Evolutionary conservation across 495 filamentous ascomycete genomes (phyloP).

Genomic region (Hypomontagnella monticulosa): DNA sequence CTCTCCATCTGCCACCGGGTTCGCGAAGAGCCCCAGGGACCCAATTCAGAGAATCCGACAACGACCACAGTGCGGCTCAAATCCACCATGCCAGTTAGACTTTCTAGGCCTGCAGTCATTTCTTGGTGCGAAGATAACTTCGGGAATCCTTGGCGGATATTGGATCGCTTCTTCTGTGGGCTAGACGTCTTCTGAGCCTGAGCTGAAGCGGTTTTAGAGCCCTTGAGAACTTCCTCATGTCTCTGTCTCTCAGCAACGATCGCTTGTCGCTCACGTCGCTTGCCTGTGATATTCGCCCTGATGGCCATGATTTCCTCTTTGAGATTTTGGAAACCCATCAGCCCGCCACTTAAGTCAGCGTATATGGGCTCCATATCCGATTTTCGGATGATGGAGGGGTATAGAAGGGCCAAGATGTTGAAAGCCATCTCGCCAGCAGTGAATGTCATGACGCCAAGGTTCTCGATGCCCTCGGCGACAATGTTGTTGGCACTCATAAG

Average conservation of each 20-base stretch:
- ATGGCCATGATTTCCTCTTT: too few relatives aligned
- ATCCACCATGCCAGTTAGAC: conserved; percentile 90
- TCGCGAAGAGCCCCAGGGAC: conserved; percentile 89
- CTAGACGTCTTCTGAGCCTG: too few relatives aligned
- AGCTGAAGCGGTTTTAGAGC: too few relatives aligned
- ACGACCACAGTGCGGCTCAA: conserved; percentile 97
- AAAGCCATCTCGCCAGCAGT: conserved; percentile 99
- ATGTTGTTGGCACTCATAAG: conserved; percentile 98
- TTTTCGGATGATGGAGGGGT: conserved; percentile 87
- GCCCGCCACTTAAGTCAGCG: conserved; percentile 93
- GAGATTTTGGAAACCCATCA: conserved; percentile 45
- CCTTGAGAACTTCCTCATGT: too few relatives aligned
- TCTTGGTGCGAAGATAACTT: too few relatives aligned
- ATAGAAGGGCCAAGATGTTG: conserved; percentile 94
- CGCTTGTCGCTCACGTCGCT: conserved; percentile 82
- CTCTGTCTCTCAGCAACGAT: not conserved
- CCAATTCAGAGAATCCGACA: conserved; percentile 88
- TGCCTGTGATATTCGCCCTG: too few relatives aligned
- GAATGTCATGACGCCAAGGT: conserved; percentile 93
- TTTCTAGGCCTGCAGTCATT: conserved; percentile 72
- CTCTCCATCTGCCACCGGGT: conserved; percentile 96
- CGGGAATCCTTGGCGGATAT: too few relatives aligned
- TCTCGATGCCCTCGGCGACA: conserved; percentile 92
- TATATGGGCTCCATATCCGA: conserved; percentile 94
- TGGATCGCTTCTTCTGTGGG: too few relatives aligned